Conservation (phyloP, 148 eudicot genomes). For the Chenopodium suecicum region DNA sequence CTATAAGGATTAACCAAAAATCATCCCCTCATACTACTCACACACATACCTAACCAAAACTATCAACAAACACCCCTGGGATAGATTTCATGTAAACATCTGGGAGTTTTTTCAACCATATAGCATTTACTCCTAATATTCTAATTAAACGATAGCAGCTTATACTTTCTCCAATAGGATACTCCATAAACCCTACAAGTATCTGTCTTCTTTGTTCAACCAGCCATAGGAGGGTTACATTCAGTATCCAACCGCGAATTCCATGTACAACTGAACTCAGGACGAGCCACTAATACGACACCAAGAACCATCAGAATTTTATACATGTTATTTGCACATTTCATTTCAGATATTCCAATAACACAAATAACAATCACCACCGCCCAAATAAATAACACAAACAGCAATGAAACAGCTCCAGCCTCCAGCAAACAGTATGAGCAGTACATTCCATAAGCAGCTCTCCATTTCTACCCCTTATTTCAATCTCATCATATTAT, state of each 20-base stretch:
- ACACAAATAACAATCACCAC: background rate
- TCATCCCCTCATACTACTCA: background rate
- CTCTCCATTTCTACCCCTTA: background rate
- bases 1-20: too few species aligned
- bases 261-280: background rate
- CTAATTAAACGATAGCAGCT: background rate
- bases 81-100: background rate
- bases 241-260: background rate
- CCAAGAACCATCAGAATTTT: background rate
- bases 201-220: background rate
- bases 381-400: background rate
- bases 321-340: background rate
- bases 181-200: background rate
- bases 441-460: conserved; percentile 13
- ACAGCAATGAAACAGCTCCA: conserved; percentile 1
- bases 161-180: background rate
- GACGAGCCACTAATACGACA: background rate
- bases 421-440: conserved; percentile 1
- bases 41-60: background rate
- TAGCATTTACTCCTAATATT: background rate
- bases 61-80: background rate
- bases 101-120: background rate
- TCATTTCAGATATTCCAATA: background rate
- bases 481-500: background rate
- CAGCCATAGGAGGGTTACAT: background rate